Base-by-base conservation (phyloP, 176 grass and related monocot genomes). In the Puya raimondii region DNA sequence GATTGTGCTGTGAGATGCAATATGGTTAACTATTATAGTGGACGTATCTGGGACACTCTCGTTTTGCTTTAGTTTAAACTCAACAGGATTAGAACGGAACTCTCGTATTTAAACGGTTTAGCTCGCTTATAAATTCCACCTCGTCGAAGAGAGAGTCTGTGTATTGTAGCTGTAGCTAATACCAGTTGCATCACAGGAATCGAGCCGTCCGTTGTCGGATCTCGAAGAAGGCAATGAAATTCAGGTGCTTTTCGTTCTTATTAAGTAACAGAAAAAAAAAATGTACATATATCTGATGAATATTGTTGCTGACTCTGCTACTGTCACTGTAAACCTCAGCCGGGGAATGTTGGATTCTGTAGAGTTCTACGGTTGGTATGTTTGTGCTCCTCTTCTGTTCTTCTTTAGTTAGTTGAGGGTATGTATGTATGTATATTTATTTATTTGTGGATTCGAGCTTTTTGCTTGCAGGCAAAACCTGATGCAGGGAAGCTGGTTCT, bases 141-240 rank as follows among this genome's bases (percentile, higher is more conserved):
- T 5, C 33, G 6, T 42, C 0, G 4, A 42, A 42, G 6, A 7
- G 33, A 7, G 33, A 42, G 33, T 42, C 5, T 6, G 33, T 42
- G 33, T 42, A 42, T 42, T 42, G 33, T 42, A 42, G 33, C 33
- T 42, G 33, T 7, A 42, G 33, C 33, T 42, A 56, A 73, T 29
- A 49, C 15, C 15, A 47, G 26, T 69, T 29, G 49, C 8, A 13
- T 64, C 51, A 50, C 76, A 96, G 92, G 92, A 91, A 72, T 70
- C 84, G 1, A 81, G 59, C 12, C 80, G n/a, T 69, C 68, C 2
- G 20, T 27, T 80, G 65, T 67, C 84, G 17, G 94, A 92, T 79
- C 84, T 97, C 50, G 94, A 97, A 82, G 89, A 97, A 57, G 94
- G 94, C 67, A 82, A 67, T 88, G 80, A 74, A 74, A 66, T 93